phyloP scores from a whole-genome alignment of 768 basidiomycete genomes.

The Tricholoma terreum region DNA sequence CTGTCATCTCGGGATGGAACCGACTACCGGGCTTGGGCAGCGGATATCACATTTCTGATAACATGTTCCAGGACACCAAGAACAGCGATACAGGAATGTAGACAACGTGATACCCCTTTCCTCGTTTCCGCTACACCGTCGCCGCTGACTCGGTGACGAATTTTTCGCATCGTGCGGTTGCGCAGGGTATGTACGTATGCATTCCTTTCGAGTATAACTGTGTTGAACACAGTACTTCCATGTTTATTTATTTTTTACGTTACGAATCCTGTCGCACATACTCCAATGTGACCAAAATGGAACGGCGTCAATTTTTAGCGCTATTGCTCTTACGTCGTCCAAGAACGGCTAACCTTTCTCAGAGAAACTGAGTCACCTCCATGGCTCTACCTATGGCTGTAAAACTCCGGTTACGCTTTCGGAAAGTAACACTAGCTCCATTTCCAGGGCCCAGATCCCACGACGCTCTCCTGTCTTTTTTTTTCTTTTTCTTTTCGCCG shows the following conservation, averaged over 20 bases:
- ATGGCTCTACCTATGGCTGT: background rate
- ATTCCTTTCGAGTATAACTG: background rate
- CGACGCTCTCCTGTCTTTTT: background rate
- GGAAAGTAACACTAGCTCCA: background rate
- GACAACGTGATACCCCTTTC: background rate
- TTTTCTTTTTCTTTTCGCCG: background rate
- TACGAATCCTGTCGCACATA: background rate
- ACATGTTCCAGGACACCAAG: background rate
- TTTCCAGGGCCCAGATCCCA: background rate
- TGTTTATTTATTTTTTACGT: background rate
- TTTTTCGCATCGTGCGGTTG: background rate
- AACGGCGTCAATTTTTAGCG: background rate
- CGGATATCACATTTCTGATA: conserved; percentile 1
- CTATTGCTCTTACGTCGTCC: background rate
- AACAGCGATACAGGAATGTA: background rate
- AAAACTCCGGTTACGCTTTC: background rate
- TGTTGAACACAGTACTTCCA: background rate
- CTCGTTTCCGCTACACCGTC: background rate
- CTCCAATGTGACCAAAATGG: background rate
- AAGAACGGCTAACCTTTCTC: background rate
- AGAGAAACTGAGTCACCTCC: background rate
- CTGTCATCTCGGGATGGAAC: background rate
- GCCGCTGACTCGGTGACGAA: background rate
- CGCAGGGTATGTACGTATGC: background rate
- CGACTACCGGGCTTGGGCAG: background rate